Percentiles rank a stretch among this genome's conserved stretches.
These are phyloP conservation scores for Cucurbita ficifolia DNA, from an alignment of 306 rosid genomes.

Conservation along the genomic window DNA sequence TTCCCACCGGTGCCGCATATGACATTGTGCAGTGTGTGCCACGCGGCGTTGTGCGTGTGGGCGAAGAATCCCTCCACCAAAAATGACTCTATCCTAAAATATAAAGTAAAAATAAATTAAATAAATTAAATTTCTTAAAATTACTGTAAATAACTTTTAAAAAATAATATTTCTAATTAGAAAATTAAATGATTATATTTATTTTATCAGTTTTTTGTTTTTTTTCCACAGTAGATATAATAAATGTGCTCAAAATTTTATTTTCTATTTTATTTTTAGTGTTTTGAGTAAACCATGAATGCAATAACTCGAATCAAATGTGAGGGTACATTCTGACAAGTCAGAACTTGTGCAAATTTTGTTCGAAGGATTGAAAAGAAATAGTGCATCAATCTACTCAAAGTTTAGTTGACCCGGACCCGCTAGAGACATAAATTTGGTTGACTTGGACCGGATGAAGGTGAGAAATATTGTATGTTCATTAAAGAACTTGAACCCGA, in stretches of 20 bases:
- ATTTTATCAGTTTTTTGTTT: neutral
- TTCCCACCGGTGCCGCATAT: conserved; percentile 70
- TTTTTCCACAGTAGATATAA: neutral
- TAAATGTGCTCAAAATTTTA: neutral
- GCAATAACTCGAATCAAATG: neutral
- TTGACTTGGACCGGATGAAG: neutral
- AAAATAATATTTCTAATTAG: neutral
- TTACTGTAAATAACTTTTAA: too few relatives aligned
- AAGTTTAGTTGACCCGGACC: neutral
- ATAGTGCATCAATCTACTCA: neutral
- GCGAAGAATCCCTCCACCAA: conserved; percentile 82
- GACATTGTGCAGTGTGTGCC: conserved; percentile 94
- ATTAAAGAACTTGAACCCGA: neutral
- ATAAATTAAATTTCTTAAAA: too few relatives aligned
- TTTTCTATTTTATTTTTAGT: neutral
- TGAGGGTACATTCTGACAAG: neutral
- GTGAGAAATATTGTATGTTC: neutral
- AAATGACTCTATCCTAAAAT: conserved; percentile 49
- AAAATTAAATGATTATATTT: neutral
- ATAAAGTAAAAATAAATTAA: neutral
- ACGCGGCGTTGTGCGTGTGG: conserved; percentile 95
- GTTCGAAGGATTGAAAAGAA: neutral
- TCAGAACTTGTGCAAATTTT: neutral
- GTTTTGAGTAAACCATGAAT: neutral
- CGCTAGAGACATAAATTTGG: neutral